A percentile compares a stretch with the other conserved stretches of the same genome.
Conservation (phyloP, 1,284 basidiomycete genomes). For the Golubevia sp. region DNA sequence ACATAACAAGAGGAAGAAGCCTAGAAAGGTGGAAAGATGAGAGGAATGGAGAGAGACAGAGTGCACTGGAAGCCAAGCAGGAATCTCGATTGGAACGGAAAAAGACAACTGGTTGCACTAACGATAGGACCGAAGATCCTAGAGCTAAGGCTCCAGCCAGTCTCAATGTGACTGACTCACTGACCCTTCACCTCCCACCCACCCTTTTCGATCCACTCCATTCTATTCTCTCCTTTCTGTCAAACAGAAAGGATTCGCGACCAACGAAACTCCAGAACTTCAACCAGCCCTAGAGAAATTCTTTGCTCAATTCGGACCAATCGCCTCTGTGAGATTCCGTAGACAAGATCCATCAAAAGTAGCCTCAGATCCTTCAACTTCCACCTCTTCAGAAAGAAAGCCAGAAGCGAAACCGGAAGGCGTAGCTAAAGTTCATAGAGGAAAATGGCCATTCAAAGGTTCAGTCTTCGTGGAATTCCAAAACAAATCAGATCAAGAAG, state of each 20-base stretch:
- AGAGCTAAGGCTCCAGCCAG: no score
- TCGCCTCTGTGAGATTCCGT: slow-evolving; percentile 54
- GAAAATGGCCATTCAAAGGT: slow-evolving; percentile 47
- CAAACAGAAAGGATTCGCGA: slow-evolving; percentile 48
- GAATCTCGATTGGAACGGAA: no score
- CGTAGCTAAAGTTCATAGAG: slow-evolving; percentile 30
- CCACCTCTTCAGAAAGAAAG: not conserved
- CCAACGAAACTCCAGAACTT: slow-evolving; percentile 40
- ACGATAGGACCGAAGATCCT: no score
- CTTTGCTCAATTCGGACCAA: slow-evolving; percentile 51
- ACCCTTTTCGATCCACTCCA: no score
- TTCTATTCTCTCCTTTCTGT: not conserved
- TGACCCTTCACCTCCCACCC: no score
- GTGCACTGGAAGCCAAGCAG: no score
- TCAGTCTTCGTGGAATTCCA: slow-evolving; percentile 60
- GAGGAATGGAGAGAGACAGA: no score
- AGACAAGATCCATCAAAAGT: not conserved
- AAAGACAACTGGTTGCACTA: no score
- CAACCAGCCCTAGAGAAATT: slow-evolving; percentile 53
- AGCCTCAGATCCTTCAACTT: not conserved
- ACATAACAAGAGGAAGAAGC: not conserved
- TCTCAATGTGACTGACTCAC: no score
- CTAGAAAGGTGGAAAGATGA: no score
- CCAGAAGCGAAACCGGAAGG: not conserved
- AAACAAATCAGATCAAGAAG: slow-evolving; percentile 30